Evolutionary conservation across 2,329 filamentous ascomycete species (phyloP).

Genomic region (Drechslerella dactyloides): DNA sequence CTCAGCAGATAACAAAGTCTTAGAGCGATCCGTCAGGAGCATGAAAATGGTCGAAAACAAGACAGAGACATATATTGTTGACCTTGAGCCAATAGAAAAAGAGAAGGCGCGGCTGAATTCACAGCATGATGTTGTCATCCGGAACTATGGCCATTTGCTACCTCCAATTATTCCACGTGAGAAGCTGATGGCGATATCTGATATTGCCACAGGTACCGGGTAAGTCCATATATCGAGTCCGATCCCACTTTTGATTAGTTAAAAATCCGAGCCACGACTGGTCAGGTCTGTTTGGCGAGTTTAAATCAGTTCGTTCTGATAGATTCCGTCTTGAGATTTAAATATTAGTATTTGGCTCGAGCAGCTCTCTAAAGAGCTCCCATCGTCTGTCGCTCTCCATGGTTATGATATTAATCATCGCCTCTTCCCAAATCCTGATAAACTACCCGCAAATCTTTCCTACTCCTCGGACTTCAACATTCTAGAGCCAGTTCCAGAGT

Average conservation of each 20-base stretch:
- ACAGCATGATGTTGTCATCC: slow-evolving; percentile 3
- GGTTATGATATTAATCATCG: slow-evolving; percentile 11
- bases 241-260: not conserved
- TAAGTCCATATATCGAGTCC: slow-evolving; percentile 1
- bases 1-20: not conserved
- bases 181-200: not conserved
- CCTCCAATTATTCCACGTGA: not conserved
- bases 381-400: not conserved
- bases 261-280: too few species aligned
- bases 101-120: slow-evolving; percentile 4
- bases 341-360: not conserved
- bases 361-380: slow-evolving; percentile 2
- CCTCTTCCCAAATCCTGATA: slow-evolving; percentile 1
- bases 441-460: not conserved
- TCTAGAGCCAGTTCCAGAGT: slow-evolving; percentile 3
- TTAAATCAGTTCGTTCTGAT: not conserved
- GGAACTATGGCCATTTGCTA: slow-evolving; percentile 4
- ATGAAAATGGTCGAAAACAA: not conserved
- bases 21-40: not conserved
- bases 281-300: too few species aligned
- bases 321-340: not conserved
- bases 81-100: not conserved
- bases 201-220: slow-evolving; percentile 11
- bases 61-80: not conserved
- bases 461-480: not conserved